These are phyloP conservation scores for Populus nigra DNA, from an alignment of 345 rosid genomes.

Conservation along the genomic window DNA sequence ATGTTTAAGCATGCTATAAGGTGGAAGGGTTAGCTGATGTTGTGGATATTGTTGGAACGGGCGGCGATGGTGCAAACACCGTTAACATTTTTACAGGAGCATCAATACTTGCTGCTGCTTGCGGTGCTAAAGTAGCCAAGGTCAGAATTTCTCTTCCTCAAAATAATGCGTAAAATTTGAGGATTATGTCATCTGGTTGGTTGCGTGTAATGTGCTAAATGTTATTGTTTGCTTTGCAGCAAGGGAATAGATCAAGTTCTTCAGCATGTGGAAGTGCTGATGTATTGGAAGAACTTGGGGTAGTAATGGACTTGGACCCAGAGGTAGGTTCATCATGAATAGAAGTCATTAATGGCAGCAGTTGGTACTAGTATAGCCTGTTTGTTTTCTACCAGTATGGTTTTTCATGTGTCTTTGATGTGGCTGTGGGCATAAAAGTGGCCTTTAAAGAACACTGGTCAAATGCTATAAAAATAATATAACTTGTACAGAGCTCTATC, in stretches of 20 bases:
- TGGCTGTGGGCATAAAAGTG: neutral
- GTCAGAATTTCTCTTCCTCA: conserved; percentile 22
- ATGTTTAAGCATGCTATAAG: conserved; percentile 74
- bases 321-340: conserved; percentile 41
- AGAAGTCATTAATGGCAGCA: conserved; percentile 4
- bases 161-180: neutral
- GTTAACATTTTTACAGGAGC: conserved; percentile 96
- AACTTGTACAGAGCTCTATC: neutral
- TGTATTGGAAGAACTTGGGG: conserved; percentile 78
- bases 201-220: neutral
- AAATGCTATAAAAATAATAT: neutral
- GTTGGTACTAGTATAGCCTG: neutral
- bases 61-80: conserved; percentile 95
- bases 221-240: conserved; percentile 43
- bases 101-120: conserved; percentile 88
- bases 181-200: neutral
- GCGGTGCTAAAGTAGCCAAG: conserved; percentile 97
- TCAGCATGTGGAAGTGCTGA: conserved; percentile 99
- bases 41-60: conserved; percentile 91
- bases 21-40: conserved; percentile 73
- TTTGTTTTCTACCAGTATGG: neutral
- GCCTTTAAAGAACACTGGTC: neutral
- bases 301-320: conserved; percentile 71
- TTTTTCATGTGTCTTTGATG: neutral
- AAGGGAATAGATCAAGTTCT: conserved; percentile 94